A percentile compares a stretch with the other conserved stretches of the same genome.
Conservation (phyloP, 177 flowering plant genomes). For the Tripterygium wilfordii region DNA sequence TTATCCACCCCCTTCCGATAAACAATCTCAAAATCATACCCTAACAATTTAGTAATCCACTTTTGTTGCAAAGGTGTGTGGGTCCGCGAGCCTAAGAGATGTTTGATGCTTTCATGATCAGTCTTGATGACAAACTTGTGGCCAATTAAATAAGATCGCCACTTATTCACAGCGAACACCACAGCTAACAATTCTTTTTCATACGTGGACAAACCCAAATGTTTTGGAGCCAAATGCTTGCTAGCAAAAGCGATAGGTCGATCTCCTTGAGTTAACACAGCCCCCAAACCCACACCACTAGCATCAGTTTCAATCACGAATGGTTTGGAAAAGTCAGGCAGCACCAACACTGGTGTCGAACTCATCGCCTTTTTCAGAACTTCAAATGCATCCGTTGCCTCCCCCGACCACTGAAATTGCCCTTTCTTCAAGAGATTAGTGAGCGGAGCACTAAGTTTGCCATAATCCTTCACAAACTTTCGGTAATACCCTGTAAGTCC, state of each 20-base stretch:
- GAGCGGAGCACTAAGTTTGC: background rate
- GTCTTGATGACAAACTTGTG: background rate
- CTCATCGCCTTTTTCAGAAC: background rate
- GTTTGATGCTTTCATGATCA: background rate
- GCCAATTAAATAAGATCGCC: background rate
- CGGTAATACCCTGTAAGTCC: conserved; percentile 9
- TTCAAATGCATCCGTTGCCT: background rate
- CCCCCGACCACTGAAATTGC: background rate
- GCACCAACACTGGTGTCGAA: background rate
- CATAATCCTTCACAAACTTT: background rate
- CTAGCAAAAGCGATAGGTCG: background rate
- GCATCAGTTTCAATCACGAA: background rate
- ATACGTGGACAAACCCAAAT: background rate
- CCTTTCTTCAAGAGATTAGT: background rate
- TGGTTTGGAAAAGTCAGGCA: background rate
- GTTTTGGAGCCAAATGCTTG: too few relatives aligned
- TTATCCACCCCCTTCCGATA: background rate
- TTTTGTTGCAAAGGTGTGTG: background rate
- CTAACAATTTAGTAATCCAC: background rate
- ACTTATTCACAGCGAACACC: background rate
- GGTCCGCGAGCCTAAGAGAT: background rate
- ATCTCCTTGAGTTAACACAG: background rate
- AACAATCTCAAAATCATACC: background rate
- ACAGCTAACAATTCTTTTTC: background rate
- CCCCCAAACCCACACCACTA: background rate